Base-by-base conservation (phyloP, 208 protist genomes). In the Acanthamoeba rhysodes region DNA sequence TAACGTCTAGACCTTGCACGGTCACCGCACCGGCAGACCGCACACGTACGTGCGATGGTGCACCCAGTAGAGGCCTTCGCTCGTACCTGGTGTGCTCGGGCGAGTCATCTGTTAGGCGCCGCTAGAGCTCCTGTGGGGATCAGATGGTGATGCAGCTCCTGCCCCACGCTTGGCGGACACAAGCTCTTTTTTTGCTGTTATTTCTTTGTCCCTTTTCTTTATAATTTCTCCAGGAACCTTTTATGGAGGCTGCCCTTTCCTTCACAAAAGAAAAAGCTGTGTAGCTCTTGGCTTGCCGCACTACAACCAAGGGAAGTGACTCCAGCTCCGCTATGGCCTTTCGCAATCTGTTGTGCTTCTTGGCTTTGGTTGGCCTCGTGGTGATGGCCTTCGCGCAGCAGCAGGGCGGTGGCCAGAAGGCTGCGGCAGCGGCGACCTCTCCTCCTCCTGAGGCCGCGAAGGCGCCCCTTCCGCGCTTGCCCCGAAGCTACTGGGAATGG, bases 401-500 rank as follows among this genome's bases (percentile, higher is more conserved):
- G 29, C 0, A 72, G n/a, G 34, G n/a, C 29, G 8, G 59, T 8
- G 24, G 22, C 41, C 41, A 45, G 41, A n/a, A n/a, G 6, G 59
- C 22, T 27, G 59, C 59, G 20, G 2, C 59, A 9, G 24, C 59
- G 59, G 59, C 24, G 0, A 27, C 59, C 59, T 9, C 59, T 1
- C 18, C 59, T 1, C 18, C 59, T 8, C 59, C 59, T 66, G 59
- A 14, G 7, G 37, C 72, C 18, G 6, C 32, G 4, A 7, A 82
- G 66, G n/a, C 24, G 14, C 8, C 37, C 9, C 8, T 20, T 27
- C 37, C 18, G 16, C 9, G 37, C 32, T 41, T 93, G 16, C 87
- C 87, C 16, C 27, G 2, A 12, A 76, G 87, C n/a, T 93, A 50
- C 34, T 93, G 55, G 87, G 59, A 55, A 9, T 76, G 32, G 87